Evolutionary conservation across 2,329 filamentous ascomycete species (phyloP).

Genomic region (Paecilomyces niveus): DNA sequence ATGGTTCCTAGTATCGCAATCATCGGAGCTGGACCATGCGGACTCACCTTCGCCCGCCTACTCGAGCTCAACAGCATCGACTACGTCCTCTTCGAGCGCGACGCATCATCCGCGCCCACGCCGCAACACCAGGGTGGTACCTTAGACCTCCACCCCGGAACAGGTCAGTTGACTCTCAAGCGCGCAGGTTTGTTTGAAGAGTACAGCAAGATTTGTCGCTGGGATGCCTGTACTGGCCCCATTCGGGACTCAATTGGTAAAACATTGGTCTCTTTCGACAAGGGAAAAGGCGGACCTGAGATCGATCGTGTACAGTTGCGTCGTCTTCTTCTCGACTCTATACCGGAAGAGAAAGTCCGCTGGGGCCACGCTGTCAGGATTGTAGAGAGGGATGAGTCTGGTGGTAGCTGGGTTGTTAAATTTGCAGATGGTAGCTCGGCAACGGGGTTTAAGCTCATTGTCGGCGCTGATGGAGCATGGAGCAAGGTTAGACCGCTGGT

Average conservation of each 20-base stretch:
- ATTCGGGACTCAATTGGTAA: constrained; percentile 3
- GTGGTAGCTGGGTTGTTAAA: not conserved
- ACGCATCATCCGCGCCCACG: constrained; percentile 2
- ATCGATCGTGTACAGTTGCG: constrained; percentile 34
- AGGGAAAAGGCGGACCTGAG: constrained; percentile 29
- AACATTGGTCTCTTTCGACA: not conserved
- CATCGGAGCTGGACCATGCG: constrained; percentile 14
- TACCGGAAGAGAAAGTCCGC: constrained; percentile 24
- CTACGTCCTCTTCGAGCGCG: constrained; percentile 15
- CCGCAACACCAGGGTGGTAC: constrained; percentile 12
- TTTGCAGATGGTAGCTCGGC: constrained; percentile 6
- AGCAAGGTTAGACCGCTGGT: constrained; percentile 8
- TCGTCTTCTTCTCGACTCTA: constrained; percentile 26
- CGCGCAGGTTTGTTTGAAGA: constrained; percentile 14
- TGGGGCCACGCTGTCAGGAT: constrained; percentile 23
- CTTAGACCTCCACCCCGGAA: constrained; percentile 12
- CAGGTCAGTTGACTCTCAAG: constrained; percentile 14
- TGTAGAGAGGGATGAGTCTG: constrained; percentile 9
- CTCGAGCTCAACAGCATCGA: constrained; percentile 9
- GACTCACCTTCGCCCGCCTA: constrained; percentile 13
- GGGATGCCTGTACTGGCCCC: constrained; percentile 6
- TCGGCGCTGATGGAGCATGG: constrained; percentile 21
- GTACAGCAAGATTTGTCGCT: constrained; percentile 12
- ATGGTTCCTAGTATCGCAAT: constrained; percentile 9
- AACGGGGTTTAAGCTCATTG: constrained; percentile 12